Percentiles rank a stretch among this genome's conserved stretches.
Evolutionary conservation across 2,329 filamentous ascomycete genomes (phyloP).

Genomic region (Botryotinia calthae): DNA sequence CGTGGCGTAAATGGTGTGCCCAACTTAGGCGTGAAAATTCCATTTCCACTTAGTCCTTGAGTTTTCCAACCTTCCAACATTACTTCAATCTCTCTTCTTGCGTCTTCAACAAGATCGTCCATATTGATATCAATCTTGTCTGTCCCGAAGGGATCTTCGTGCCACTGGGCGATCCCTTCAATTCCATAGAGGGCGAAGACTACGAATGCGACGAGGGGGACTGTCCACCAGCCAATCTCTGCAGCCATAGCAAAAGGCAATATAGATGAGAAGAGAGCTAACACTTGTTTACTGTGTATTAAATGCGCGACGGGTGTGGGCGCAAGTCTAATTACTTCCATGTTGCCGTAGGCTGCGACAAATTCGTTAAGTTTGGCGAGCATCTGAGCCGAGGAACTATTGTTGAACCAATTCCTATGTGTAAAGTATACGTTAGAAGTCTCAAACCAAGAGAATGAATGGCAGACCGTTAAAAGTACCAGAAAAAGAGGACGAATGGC

Average conservation of each 20-base stretch:
- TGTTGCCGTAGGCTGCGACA: constrained; percentile 57
- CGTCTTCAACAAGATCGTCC: constrained; percentile 62
- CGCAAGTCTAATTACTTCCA: constrained; percentile 65
- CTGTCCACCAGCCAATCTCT: constrained; percentile 61
- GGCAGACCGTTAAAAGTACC: no score
- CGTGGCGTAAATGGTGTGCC: constrained; percentile 1
- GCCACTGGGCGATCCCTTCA: constrained; percentile 49
- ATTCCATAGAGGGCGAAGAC: constrained; percentile 57
- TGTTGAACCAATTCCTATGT: constrained; percentile 55
- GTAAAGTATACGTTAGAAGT: constrained; percentile 5
- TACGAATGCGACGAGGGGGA: constrained; percentile 57
- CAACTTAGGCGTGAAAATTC: constrained; percentile 6
- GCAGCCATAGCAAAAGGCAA: constrained; percentile 62
- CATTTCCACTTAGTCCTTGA: constrained; percentile 27
- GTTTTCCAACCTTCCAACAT: constrained; percentile 56
- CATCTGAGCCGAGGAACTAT: constrained; percentile 57
- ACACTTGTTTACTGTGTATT: constrained; percentile 63
- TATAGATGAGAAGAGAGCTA: constrained; percentile 58
- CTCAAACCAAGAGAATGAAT: not conserved
- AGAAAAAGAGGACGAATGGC: no score
- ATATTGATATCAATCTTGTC: constrained; percentile 67
- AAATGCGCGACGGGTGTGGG: constrained; percentile 63
- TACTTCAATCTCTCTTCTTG: constrained; percentile 55
- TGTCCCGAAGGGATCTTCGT: constrained; percentile 66
- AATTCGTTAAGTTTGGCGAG: constrained; percentile 56